Base-by-base conservation (phyloP, 345 rosid genomes). In the Jatropha curcas region DNA sequence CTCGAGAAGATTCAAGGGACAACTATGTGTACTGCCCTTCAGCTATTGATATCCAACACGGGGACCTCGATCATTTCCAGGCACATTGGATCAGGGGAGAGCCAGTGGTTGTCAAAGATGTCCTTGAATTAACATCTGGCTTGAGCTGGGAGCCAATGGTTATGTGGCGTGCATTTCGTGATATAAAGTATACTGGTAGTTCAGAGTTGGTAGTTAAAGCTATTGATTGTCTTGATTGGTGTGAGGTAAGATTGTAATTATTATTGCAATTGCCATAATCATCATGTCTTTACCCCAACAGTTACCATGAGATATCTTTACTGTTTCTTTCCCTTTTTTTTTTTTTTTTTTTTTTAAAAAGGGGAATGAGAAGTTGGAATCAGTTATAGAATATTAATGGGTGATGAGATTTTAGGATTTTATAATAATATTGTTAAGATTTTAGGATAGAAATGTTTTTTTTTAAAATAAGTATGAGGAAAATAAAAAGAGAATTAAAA, bases 141-240 rank as follows among this genome's bases (percentile, higher is more conserved):
- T 35, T 61, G 35, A 61, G 66, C 27, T 35, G 66, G 66, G 66
- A 34, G 37, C 66, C 66, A 31, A 34, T 61, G 66, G 66, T 61
- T 17, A 61, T 61, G 66, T 61, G 66, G 46, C 35, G 66, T 20
- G 66, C 66, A 31, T 17, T 61, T 34, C n/a, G 66, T 16, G 25
- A 20, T 20, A 34, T 7, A 33, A 51, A 6, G 20, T 51, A 51
- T 51, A 3, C 2, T 51, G 25, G 56, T 20, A 19, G 24, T 51
- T 51, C 56, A 19, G 25, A 51, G 4, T 20, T 51, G 56, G 24
- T 7, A 5, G 66, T 61, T 22, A 61, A 61, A 20, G 66, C 66
- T 4, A 34, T 61, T 35, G 66, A 61, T 61, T 61, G 66, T 35
- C 27, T 34, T 4, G 66, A 61, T 9, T 61, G 66, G 66, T 34